Evolutionary conservation across 495 filamentous ascomycete genomes (phyloP).

Genomic region (Friedmanniomyces simplex): DNA sequence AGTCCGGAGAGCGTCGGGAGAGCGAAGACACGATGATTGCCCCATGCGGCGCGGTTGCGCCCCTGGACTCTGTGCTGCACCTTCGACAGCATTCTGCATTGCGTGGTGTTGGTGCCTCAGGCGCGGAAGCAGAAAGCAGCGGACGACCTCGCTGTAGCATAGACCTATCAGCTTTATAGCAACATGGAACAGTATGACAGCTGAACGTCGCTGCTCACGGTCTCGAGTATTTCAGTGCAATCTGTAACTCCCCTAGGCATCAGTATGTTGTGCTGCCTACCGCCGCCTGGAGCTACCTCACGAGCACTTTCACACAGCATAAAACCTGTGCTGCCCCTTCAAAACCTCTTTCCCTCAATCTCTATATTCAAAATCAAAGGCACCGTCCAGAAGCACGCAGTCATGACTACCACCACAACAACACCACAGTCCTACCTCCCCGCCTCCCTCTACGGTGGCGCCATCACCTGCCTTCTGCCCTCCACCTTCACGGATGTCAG

Average conservation of each 20-base stretch:
- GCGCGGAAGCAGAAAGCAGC: background rate
- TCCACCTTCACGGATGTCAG: slow-evolving; percentile 69
- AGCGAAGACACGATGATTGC: background rate
- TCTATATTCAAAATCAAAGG: background rate
- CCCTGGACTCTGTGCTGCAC: background rate
- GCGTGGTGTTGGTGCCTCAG: background rate
- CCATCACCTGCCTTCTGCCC: slow-evolving; percentile 63
- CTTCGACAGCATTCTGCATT: background rate
- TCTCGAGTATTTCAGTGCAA: no score
- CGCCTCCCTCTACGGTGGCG: slow-evolving; percentile 71
- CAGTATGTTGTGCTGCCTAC: background rate
- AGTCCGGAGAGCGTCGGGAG: no score
- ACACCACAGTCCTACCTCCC: background rate
- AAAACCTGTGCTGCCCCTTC: background rate
- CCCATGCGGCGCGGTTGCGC: background rate
- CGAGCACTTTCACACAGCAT: background rate
- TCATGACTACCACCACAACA: background rate
- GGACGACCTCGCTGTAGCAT: background rate
- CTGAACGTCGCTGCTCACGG: background rate
- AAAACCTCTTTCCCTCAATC: background rate
- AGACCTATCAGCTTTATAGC: background rate
- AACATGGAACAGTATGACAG: background rate
- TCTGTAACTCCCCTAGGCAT: background rate
- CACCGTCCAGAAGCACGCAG: background rate
- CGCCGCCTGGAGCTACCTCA: background rate